These are phyloP conservation scores for Sarocladiaceae sp. DNA, from an alignment of 2,329 filamentous ascomycete species.

Conservation along the genomic window DNA sequence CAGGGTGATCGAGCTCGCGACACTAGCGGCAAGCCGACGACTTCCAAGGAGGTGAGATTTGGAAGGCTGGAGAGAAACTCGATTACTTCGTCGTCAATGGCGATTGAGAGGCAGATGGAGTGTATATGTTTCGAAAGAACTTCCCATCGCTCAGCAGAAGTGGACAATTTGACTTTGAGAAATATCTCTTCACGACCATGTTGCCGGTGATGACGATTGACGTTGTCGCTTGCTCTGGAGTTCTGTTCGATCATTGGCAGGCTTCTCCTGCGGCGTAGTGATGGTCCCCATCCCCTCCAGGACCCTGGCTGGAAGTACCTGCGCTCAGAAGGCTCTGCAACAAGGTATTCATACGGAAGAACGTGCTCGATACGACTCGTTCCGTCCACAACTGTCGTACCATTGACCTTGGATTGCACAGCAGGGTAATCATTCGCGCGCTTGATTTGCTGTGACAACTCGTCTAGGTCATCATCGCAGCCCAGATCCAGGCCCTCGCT, in stretches of 20 bases:
- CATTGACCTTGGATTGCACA: too few relatives aligned
- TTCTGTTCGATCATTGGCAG: too few relatives aligned
- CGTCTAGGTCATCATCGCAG: neutral
- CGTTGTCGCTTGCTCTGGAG: too few relatives aligned
- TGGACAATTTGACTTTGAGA: neutral
- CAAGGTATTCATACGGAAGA: neutral
- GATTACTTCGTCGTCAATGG: neutral
- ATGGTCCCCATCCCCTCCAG: neutral
- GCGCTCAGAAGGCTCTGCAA: neutral
- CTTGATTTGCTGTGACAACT: neutral
- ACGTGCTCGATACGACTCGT: neutral
- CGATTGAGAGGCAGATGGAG: neutral
- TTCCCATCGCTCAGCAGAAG: neutral
- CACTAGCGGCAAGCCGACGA: neutral
- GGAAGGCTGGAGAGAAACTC: neutral
- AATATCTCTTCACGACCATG: neutral
- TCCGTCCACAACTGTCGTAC: neutral
- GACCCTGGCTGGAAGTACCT: neutral
- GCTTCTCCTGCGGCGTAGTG: neutral
- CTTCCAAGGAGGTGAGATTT: neutral
- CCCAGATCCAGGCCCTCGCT: neutral
- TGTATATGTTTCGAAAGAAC: neutral
- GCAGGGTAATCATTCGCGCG: neutral
- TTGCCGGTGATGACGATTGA: neutral
- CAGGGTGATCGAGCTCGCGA: neutral